Evolutionary conservation across 495 filamentous ascomycete species (phyloP).

Genomic region (Annulohypoxylon stygium): DNA sequence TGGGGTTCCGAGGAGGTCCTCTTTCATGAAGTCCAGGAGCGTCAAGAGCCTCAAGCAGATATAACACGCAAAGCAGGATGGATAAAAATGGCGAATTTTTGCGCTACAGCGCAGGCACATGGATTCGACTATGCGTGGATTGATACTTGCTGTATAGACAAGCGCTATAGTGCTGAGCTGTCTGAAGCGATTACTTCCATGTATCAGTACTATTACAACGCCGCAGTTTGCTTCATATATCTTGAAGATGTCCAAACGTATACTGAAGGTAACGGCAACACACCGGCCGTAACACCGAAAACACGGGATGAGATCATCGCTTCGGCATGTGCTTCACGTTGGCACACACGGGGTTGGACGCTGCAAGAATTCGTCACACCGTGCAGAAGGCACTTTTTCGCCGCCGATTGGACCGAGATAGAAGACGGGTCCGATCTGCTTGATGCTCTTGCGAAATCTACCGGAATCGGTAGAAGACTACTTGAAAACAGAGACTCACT

Average conservation of each 20-base stretch:
- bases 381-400: not conserved
- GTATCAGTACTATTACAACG: conserved; percentile 44
- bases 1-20: conserved; percentile 51
- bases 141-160: conserved; percentile 51
- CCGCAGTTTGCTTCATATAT: conserved; percentile 45
- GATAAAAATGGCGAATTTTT: conserved; percentile 26
- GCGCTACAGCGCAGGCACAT: not conserved
- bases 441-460: conserved; percentile 7
- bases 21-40: conserved; percentile 39
- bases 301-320: conserved; percentile 18
- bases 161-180: conserved; percentile 37
- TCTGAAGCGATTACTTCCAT: conserved; percentile 40
- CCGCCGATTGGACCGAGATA: conserved; percentile 37
- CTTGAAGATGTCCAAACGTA: conserved; percentile 32
- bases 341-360: conserved; percentile 36
- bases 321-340: conserved; percentile 16
- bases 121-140: conserved; percentile 44
- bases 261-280: not conserved
- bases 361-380: conserved; percentile 37
- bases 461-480: conserved; percentile 5
- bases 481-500: conserved; percentile 19
- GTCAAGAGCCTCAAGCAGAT: not conserved
- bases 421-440: conserved; percentile 27
- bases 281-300: not conserved
- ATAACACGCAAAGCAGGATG: conserved; percentile 12